Percentiles rank a stretch among this genome's conserved stretches.
Conservation (phyloP, 2,329 filamentous ascomycete genomes). For the Rutstroemia sp. region DNA sequence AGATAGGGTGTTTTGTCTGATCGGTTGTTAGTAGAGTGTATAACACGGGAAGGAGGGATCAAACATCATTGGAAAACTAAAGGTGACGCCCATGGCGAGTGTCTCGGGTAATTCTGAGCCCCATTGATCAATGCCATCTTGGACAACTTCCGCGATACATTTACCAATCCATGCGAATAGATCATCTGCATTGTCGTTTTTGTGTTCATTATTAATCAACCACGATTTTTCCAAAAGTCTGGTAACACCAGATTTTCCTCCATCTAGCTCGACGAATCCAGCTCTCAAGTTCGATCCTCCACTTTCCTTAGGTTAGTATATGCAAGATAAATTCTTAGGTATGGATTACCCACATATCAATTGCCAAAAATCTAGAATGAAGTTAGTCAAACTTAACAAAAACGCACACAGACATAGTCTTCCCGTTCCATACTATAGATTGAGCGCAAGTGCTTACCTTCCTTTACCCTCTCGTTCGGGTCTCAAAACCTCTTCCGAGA, state of each 20-base stretch:
- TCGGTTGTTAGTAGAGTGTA: constrained; percentile 5
- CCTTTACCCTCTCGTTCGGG: constrained; percentile 42
- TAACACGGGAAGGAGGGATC: constrained; percentile 4
- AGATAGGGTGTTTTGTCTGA: constrained; percentile 48
- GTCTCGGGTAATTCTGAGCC: constrained; percentile 33
- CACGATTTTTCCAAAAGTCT: constrained; percentile 61
- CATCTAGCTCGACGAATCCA: constrained; percentile 55
- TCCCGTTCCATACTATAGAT: not conserved
- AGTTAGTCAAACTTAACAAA: constrained; percentile 12
- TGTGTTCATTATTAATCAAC: constrained; percentile 67
- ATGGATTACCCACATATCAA: constrained; percentile 53
- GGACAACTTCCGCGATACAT: constrained; percentile 67
- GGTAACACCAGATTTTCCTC: constrained; percentile 12
- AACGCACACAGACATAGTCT: not conserved
- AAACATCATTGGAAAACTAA: constrained; percentile 60
- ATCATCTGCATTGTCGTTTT: constrained; percentile 65
- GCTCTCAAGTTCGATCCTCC: constrained; percentile 64
- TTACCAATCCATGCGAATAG: constrained; percentile 77
- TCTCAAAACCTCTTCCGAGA: constrained; percentile 50
- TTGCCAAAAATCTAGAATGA: constrained; percentile 47
- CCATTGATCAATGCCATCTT: constrained; percentile 43
- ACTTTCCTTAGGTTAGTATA: constrained; percentile 32
- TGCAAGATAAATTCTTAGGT: constrained; percentile 19
- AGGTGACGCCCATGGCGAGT: constrained; percentile 60
- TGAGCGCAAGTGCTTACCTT: constrained; percentile 31